Conservation (phyloP, 345 rosid genomes). For the Syzygium grande region DNA sequence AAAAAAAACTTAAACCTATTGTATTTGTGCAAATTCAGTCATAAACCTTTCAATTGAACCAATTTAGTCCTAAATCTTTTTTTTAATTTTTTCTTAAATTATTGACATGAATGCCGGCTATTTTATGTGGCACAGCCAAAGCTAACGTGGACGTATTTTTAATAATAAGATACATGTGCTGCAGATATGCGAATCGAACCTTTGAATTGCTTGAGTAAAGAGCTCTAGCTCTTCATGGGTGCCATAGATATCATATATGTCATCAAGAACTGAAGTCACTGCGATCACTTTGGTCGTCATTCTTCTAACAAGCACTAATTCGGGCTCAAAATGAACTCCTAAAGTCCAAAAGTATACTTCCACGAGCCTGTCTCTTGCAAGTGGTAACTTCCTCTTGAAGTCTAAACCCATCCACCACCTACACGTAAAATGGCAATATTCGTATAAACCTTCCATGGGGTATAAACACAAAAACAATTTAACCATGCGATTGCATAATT, state of each 20-base stretch:
- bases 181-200: background rate
- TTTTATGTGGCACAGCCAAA: too few species aligned
- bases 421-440: background rate
- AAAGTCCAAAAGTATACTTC: conserved; percentile 17
- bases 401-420: conserved; percentile 24
- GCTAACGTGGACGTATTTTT: too few species aligned
- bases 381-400: conserved; percentile 8
- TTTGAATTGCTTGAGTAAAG: conserved; percentile 9
- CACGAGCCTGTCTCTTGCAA: conserved; percentile 15
- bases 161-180: background rate
- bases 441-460: background rate
- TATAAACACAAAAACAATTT: background rate
- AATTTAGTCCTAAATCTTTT: too few species aligned
- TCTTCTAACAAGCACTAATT: background rate
- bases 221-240: conserved; percentile 21
- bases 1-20: too few species aligned
- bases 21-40: too few species aligned
- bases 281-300: conserved; percentile 2
- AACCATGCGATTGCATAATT: background rate
- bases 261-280: conserved; percentile 8
- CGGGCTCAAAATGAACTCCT: conserved; percentile 8
- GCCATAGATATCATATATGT: conserved; percentile 20
- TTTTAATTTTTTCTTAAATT: too few species aligned
- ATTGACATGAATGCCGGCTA: too few species aligned
- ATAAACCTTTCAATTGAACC: too few species aligned